Conservation (phyloP, 306 rosid species). For the Fragaria iinumae region DNA sequence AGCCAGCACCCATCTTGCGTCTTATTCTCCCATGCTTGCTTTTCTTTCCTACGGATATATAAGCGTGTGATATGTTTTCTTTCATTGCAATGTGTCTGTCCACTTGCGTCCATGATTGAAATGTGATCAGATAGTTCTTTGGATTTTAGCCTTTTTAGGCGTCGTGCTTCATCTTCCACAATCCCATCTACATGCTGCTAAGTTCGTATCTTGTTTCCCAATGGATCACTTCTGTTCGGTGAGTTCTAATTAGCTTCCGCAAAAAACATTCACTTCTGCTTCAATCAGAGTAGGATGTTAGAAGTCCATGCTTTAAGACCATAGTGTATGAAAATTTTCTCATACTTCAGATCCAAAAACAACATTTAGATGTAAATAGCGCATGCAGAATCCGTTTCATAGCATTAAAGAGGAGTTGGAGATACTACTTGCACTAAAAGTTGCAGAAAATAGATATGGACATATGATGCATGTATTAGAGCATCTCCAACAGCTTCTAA, state of each 20-base stretch:
- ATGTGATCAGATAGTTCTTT: background rate
- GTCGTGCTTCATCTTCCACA: background rate
- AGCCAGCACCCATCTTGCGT: background rate
- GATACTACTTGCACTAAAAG: constrained; percentile 6
- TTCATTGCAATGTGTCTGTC: background rate
- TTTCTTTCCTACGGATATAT: background rate
- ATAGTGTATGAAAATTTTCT: background rate
- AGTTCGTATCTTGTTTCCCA: too few species aligned
- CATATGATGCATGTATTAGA: too few species aligned
- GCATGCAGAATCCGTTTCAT: background rate
- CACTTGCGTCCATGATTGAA: background rate
- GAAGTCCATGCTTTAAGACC: background rate
- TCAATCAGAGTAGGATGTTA: background rate
- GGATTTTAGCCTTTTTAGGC: background rate
- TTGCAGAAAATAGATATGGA: background rate
- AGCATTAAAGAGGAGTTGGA: background rate
- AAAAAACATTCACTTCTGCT: background rate
- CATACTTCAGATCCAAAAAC: background rate
- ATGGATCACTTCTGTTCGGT: background rate
- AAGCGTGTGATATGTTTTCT: background rate
- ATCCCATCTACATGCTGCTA: too few species aligned
- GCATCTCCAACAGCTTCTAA: too few species aligned
- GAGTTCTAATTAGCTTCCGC: too few species aligned
- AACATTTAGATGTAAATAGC: background rate
- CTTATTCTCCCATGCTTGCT: background rate